Evolutionary conservation across 2,329 filamentous ascomycete species (phyloP).

Genomic region (Ophiocordyceps camponoti-saundersi): DNA sequence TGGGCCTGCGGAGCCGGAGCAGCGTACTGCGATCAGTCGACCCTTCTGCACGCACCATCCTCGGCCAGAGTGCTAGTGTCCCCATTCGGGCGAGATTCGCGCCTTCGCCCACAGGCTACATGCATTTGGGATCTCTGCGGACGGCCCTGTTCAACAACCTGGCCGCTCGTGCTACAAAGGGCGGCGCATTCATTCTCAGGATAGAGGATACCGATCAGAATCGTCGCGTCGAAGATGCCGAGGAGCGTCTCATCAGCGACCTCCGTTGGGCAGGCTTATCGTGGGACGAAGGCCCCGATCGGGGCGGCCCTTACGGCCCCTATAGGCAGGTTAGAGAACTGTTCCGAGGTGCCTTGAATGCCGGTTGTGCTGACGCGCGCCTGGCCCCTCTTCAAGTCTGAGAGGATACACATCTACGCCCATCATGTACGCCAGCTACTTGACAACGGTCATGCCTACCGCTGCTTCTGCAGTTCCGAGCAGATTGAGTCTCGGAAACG

Average conservation of each 20-base stretch:
- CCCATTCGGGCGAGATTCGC: constrained; percentile 56
- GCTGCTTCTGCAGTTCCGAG: constrained; percentile 75
- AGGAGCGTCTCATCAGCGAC: constrained; percentile 61
- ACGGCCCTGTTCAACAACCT: constrained; percentile 95
- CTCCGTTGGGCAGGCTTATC: constrained; percentile 74
- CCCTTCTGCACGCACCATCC: constrained; percentile 10
- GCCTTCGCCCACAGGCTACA: constrained; percentile 83
- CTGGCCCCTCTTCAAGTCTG: constrained; percentile 38
- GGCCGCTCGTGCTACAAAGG: constrained; percentile 61
- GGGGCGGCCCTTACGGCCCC: constrained; percentile 67
- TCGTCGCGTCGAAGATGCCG: constrained; percentile 65
- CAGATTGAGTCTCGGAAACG: constrained; percentile 51
- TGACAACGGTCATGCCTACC: constrained; percentile 59
- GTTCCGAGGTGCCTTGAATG: not conserved
- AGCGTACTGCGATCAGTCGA: constrained; percentile 8
- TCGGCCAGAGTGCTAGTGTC: constrained; percentile 34
- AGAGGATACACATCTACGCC: constrained; percentile 58
- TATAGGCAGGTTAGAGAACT: constrained; percentile 53
- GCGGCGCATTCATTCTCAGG: constrained; percentile 76
- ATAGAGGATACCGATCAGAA: constrained; percentile 96
- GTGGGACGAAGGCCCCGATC: constrained; percentile 88
- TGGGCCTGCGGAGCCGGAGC: constrained; percentile 4
- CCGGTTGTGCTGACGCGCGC: not conserved
- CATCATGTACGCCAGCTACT: constrained; percentile 55
- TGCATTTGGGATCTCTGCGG: constrained; percentile 80